These are phyloP conservation scores for Trichoderma sp. DNA, from an alignment of 2,329 filamentous ascomycete species.

Conservation along the genomic window DNA sequence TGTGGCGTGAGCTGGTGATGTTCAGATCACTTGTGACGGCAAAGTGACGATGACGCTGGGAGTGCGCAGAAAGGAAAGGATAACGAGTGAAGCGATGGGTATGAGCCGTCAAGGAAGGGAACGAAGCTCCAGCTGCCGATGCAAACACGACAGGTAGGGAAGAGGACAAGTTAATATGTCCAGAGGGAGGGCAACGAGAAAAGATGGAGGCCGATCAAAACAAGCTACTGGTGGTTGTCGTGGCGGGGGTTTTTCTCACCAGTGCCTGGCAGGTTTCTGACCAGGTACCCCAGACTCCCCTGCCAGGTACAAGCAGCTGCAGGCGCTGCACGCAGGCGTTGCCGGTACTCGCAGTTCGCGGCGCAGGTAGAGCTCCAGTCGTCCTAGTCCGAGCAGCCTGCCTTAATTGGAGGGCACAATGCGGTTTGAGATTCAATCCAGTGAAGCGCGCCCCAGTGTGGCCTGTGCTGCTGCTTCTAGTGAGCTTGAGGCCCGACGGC, in stretches of 20 bases:
- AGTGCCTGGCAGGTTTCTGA: not conserved
- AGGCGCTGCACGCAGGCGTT: not conserved
- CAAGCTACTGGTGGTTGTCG: conserved; percentile 2
- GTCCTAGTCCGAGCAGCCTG: not conserved
- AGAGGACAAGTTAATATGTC: conserved; percentile 14
- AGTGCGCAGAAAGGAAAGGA: not conserved
- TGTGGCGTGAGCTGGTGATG: not conserved
- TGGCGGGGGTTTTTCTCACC: not conserved
- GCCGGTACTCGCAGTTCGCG: not conserved
- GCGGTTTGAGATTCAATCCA: conserved; percentile 1
- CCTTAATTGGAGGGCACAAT: conserved; percentile 13
- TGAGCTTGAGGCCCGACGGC: not conserved
- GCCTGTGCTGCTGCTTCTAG: conserved; percentile 8
- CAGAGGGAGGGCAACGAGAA: conserved; percentile 1
- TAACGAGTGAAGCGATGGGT: conserved; percentile 13
- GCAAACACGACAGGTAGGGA: conserved; percentile 15
- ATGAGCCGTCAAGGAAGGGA: conserved; percentile 12
- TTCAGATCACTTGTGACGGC: conserved; percentile 1
- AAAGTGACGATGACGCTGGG: conserved; percentile 4
- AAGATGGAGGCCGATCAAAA: conserved; percentile 21
- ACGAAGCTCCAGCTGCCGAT: conserved; percentile 3
- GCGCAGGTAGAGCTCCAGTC: not conserved
- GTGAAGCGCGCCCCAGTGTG: conserved; percentile 18
- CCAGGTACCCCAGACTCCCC: not conserved
- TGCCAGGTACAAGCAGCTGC: not conserved